Evolutionary conservation across 306 rosid species (phyloP).

Genomic region (Malus sieversii): DNA sequence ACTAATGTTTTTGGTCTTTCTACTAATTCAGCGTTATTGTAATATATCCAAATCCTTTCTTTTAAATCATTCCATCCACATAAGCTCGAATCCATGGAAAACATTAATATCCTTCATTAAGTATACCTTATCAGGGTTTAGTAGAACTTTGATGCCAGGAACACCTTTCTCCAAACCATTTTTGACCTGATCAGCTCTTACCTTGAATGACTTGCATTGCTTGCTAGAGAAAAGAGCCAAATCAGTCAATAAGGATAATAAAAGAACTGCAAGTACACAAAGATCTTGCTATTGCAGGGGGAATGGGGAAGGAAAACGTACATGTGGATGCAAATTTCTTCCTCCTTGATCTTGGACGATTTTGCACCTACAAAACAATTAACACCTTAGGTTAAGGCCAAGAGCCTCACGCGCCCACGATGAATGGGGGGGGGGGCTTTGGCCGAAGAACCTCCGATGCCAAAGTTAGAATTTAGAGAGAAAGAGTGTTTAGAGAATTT

Average conservation of each 20-base stretch:
- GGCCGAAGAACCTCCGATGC: too few species aligned
- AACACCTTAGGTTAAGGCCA: too few species aligned
- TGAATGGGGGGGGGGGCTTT: too few species aligned
- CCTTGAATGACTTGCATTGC: conserved; percentile 62
- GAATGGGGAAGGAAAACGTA: background rate
- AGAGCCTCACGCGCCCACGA: too few species aligned
- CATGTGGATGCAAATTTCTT: background rate
- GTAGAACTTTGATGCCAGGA: conserved; percentile 40
- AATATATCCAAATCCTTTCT: background rate
- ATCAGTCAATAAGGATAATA: background rate
- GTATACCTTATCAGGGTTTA: conserved; percentile 75
- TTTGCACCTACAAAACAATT: too few species aligned
- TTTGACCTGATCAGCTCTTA: conserved; percentile 54
- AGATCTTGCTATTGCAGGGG: background rate
- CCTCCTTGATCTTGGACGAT: too few species aligned
- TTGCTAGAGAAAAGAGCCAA: conserved; percentile 37
- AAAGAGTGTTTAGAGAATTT: too few species aligned
- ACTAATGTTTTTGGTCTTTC: background rate
- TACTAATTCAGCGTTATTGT: too few species aligned
- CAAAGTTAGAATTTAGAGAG: too few species aligned
- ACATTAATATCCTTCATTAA: background rate
- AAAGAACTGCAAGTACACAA: background rate
- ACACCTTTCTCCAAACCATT: conserved; percentile 42
- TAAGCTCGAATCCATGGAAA: background rate
- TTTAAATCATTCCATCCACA: background rate